Evolutionary conservation across 768 basidiomycete genomes (phyloP), one percentile per base, ranked within the genome.

Genomic region (Podaxis sp.): DNA sequence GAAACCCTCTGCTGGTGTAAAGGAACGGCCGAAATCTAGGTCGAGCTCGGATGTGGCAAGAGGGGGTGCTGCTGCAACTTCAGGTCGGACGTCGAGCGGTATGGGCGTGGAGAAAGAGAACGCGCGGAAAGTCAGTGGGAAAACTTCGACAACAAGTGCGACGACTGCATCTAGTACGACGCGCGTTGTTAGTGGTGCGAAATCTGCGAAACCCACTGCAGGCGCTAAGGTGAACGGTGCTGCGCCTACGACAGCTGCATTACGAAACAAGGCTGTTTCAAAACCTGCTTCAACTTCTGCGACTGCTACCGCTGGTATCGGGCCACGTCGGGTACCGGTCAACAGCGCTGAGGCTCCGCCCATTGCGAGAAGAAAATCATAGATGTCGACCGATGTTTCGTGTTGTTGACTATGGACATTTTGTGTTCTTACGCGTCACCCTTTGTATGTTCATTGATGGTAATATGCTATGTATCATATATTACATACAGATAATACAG

Each of bases 311-410:
- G 60, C 60, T 22, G 77, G 73, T 63, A 79, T 78, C 30, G 89
- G 87, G 5, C 82, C 89, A 4, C 77, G 89, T 66, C 78, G 89
- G 61, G 88, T 91, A 26, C 86, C 81, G 4, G 75, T 89, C n/a
- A 83, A 85, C 64, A 89, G 87, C 65, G 80, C 80, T 1, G 87
- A 89, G 60, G 88, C 88, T 4, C 85, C 85, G 4, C 73, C 79
- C 5, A 72, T 77, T 44, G 30, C 50, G 2, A 50, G 53, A 15
- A 60, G 38, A 55, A 62, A 55, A 5, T 48, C 41, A 3, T 62
- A 62, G 13, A 12, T 24, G 20, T 56, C 20, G 1, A 17, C n/a
- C 44, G 5, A 17, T 17, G 10, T 13, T 8, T 46, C 10, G 11
- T 10, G 38, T 38, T 36, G n/a, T 24, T 20, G 22, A 38, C 7